These are phyloP conservation scores for Gypsophila paniculata DNA, from an alignment of 179 eudicot genomes.

Conservation along the genomic window DNA sequence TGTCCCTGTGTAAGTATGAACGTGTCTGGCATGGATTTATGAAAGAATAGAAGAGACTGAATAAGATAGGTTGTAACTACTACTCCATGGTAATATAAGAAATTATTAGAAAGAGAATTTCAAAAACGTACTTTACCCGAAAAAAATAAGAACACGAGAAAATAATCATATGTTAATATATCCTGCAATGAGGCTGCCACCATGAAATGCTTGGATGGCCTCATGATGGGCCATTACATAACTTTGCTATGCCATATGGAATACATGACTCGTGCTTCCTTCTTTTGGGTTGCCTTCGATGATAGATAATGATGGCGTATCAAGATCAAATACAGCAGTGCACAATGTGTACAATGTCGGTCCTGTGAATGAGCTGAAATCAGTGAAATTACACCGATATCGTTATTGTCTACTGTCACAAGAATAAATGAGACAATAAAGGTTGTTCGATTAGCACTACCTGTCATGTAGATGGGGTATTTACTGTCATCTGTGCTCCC, in stretches of 20 bases:
- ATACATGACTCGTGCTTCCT: constrained; percentile 38
- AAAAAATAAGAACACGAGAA: no score
- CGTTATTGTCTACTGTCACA: not conserved
- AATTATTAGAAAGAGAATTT: not conserved
- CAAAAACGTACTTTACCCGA: no score
- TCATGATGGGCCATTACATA: constrained; percentile 72
- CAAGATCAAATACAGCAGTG: constrained; percentile 67
- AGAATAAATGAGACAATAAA: not conserved
- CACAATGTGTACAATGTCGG: constrained; percentile 74
- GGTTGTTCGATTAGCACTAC: constrained; percentile 28
- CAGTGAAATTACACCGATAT: not conserved
- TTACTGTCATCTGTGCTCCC: constrained; percentile 54
- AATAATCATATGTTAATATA: not conserved
- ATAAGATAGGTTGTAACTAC: no score
- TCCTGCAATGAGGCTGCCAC: constrained; percentile 61
- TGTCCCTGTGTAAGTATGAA: not conserved
- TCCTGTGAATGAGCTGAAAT: constrained; percentile 43
- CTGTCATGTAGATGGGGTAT: constrained; percentile 86
- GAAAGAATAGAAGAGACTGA: not conserved
- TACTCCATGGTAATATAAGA: not conserved
- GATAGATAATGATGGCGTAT: constrained; percentile 53
- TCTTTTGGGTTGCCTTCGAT: constrained; percentile 69
- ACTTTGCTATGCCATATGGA: constrained; percentile 40
- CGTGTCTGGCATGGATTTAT: not conserved
- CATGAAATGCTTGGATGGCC: constrained; percentile 72